Evolutionary conservation across 2,329 filamentous ascomycete species (phyloP), one percentile per base, ranked within the genome.

Genomic region (Trichoderma sp.): DNA sequence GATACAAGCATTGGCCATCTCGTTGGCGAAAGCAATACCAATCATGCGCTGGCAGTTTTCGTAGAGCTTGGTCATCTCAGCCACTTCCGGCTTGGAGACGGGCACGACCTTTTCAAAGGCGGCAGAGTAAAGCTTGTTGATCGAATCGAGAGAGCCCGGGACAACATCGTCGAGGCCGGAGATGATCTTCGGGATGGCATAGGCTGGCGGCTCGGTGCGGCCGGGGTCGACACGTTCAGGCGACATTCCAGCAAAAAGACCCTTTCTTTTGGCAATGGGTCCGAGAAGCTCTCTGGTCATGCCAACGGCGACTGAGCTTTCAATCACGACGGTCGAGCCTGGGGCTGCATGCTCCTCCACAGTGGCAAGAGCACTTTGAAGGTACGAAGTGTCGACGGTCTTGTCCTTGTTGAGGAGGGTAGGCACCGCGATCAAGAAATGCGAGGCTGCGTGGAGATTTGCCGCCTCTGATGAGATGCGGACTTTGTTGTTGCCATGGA

Each of bases 1-100:
- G 8, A 75, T 65, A 66, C 84, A 87, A 7, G 85, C 85, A 71
- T 87, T 84, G 1, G 85, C 84, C 83, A 87, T 86, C 71, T 87
- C 85, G 72, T 87, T 87, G 68, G 81, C 84, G 68, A 84, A 87
- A 0, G 85, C 84, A 40, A 86, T 85, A 72, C 81, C 81, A 14
- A 87, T 77, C 82, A 86, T 87, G 2, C 85, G 80, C 73, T 87
- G 84, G 73, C 86, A 88, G 73, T 87, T 88, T 70, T 87, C 85
- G 73, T 86, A 88, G 14, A 88, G 77, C 76, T 88, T 88, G 71
- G 82, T 85, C 84, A 87, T 87, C 75, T 87, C 86, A 1, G 86
- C 86, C 1, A 86, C 84, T 72, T 88, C 86, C 1, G 85, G 85
- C 35, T 76, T 77, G 13, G 83, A 84, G 35, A 87, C 85, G 0